phyloP scores from a whole-genome alignment of 768 basidiomycete genomes.

The Suillus sp. region DNA sequence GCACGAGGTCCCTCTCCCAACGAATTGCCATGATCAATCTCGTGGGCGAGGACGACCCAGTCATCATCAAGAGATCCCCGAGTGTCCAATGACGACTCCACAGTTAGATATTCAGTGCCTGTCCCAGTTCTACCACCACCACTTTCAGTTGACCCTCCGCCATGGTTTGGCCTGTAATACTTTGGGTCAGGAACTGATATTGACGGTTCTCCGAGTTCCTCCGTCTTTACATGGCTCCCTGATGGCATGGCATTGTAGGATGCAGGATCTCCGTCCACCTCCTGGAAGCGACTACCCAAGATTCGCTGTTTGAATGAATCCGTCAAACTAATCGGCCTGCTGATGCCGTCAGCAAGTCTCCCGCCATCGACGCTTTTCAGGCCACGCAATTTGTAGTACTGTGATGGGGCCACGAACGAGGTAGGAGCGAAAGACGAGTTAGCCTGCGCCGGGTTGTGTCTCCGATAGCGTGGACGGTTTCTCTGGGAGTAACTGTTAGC shows the following conservation, averaged over 20 bases:
- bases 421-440: slow-evolving; percentile 73
- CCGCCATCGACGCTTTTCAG: slow-evolving; percentile 64
- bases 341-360: slow-evolving; percentile 49
- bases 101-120: slow-evolving; percentile 16
- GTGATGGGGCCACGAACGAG: slow-evolving; percentile 77
- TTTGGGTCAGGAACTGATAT: slow-evolving; percentile 40
- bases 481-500: slow-evolving; percentile 18
- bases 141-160: slow-evolving; percentile 8
- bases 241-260: slow-evolving; percentile 61
- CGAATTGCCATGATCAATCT: slow-evolving; percentile 21
- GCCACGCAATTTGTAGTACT: slow-evolving; percentile 73
- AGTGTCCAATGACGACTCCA: slow-evolving; percentile 18
- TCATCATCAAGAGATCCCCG: slow-evolving; percentile 37
- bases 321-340: slow-evolving; percentile 47
- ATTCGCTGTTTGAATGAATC: slow-evolving; percentile 65
- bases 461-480: slow-evolving; percentile 43
- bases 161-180: slow-evolving; percentile 58
- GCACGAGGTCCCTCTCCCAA: slow-evolving; percentile 15
- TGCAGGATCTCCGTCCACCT: slow-evolving; percentile 63
- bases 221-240: slow-evolving; percentile 57
- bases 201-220: slow-evolving; percentile 52
- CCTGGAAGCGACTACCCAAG: slow-evolving; percentile 71
- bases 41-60: slow-evolving; percentile 61
- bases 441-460: slow-evolving; percentile 62
- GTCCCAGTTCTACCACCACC: slow-evolving; percentile 10